Conservation (phyloP, 768 basidiomycete genomes). For the Hericium rajendrae region DNA sequence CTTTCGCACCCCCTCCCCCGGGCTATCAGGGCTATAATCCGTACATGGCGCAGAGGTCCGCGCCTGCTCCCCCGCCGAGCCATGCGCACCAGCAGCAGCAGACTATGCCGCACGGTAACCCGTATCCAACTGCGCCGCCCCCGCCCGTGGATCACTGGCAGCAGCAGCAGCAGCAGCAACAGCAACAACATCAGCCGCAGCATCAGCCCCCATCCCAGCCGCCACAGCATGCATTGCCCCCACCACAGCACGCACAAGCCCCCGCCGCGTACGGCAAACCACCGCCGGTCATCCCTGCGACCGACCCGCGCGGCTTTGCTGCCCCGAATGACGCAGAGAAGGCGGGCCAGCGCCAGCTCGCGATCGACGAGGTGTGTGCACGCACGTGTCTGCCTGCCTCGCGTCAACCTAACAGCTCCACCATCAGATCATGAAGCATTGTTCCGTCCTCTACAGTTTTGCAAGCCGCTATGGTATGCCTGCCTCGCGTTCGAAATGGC, state of each 20-base stretch:
- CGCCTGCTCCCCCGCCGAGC: constrained; percentile 6
- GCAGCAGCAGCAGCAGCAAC: constrained; percentile 11
- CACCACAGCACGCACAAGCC: not conserved
- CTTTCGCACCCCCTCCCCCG: constrained; percentile 30
- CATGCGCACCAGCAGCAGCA: constrained; percentile 17
- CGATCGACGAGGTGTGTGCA: constrained; percentile 11
- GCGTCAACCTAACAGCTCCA: constrained; percentile 2
- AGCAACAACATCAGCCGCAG: constrained; percentile 16
- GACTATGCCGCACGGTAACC: constrained; percentile 11
- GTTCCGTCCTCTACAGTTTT: constrained; percentile 50
- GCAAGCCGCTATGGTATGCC: constrained; percentile 57
- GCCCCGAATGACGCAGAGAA: constrained; percentile 13
- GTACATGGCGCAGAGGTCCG: constrained; percentile 11
- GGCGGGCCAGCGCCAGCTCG: constrained; percentile 12
- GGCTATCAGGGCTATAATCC: constrained; percentile 23
- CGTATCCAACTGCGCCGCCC: not conserved
- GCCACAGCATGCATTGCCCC: not conserved
- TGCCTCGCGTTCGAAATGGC: not conserved
- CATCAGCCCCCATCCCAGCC: constrained; percentile 17
- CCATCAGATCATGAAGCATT: constrained; percentile 50
- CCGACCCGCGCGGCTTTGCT: constrained; percentile 8
- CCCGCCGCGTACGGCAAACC: constrained; percentile 10
- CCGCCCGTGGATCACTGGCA: not conserved
- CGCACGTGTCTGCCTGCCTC: not conserved
- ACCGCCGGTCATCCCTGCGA: constrained; percentile 9